These are phyloP conservation scores for Lodderomyces orthopsilosis DNA, from an alignment of 1,139 yeast genomes.

Conservation along the genomic window DNA sequence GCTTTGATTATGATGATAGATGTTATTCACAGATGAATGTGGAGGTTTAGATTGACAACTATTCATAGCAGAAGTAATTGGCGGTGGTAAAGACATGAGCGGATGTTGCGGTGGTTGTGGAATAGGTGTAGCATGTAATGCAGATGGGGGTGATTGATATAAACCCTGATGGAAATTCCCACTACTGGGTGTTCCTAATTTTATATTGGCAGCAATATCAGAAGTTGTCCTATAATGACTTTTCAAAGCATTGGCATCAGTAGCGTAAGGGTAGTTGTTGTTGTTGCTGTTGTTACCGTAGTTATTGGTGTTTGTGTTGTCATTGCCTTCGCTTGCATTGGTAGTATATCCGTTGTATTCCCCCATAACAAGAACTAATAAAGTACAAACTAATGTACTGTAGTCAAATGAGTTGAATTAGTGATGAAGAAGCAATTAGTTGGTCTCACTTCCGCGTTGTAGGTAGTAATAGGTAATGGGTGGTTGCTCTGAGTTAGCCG, in stretches of 20 bases:
- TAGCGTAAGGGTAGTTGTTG: neutral
- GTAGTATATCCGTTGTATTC: neutral
- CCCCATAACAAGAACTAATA: neutral
- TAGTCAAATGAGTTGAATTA: too few relatives aligned
- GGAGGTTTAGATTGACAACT: constrained; percentile 4
- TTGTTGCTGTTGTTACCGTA: neutral
- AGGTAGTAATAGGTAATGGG: too few relatives aligned
- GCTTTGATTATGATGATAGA: neutral
- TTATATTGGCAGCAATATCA: neutral
- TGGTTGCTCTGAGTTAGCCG: neutral
- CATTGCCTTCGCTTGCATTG: neutral
- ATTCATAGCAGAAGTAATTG: constrained; percentile 7
- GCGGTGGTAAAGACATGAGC: constrained; percentile 7
- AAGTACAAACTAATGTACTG: too few relatives aligned
- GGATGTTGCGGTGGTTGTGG: constrained; percentile 6
- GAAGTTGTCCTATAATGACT: neutral
- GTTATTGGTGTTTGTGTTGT: neutral
- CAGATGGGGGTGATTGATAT: neutral
- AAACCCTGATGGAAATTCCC: neutral
- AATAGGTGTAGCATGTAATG: constrained; percentile 1
- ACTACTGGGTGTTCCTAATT: neutral
- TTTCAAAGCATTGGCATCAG: neutral
- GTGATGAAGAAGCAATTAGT: too few relatives aligned
- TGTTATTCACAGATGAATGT: neutral
- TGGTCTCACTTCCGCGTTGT: too few relatives aligned